A percentile compares a stretch with the other conserved stretches of the same genome.
These are phyloP conservation scores for Nicotiana noctiflora DNA, from an alignment of 257 asterid genomes.

Conservation along the genomic window DNA sequence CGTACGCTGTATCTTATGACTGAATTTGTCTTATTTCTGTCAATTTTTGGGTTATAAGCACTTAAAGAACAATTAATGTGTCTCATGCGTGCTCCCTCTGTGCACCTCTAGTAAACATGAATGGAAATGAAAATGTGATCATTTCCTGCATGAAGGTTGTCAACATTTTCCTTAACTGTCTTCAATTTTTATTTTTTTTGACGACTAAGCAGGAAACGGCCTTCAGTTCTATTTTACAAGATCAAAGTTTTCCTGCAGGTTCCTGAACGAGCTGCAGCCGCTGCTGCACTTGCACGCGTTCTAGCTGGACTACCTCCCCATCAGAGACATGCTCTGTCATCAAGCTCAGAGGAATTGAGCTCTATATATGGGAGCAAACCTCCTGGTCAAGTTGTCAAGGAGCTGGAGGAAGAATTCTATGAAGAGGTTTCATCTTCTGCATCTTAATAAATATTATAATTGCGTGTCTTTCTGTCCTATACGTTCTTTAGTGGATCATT, in stretches of 20 bases:
- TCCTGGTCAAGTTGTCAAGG: constrained; percentile 50
- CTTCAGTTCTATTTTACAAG: neutral
- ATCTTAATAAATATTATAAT: constrained; percentile 4
- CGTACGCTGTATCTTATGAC: neutral
- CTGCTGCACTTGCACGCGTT: constrained; percentile 94
- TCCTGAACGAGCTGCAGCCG: constrained; percentile 98
- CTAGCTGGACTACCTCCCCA: constrained; percentile 93
- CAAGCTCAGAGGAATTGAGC: constrained; percentile 81
- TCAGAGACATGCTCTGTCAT: constrained; percentile 67
- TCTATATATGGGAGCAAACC: constrained; percentile 76
- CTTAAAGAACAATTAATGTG: neutral
- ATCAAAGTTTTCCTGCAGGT: constrained; percentile 36
- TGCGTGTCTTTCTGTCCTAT: constrained; percentile 1
- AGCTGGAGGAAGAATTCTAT: constrained; percentile 81
- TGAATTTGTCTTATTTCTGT: neutral
- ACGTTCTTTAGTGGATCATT: constrained; percentile 9
- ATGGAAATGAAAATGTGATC: neutral
- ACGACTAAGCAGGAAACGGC: neutral
- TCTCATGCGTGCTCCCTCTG: neutral
- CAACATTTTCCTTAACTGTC: neutral
- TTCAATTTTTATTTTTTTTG: neutral
- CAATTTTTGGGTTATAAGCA: neutral
- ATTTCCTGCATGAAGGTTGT: neutral
- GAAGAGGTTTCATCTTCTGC: constrained; percentile 60
- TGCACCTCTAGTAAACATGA: neutral